A percentile compares a stretch with the other conserved stretches of the same genome.
These are phyloP conservation scores for Daldinia decipiens DNA, from an alignment of 495 filamentous ascomycete genomes.

Conservation along the genomic window DNA sequence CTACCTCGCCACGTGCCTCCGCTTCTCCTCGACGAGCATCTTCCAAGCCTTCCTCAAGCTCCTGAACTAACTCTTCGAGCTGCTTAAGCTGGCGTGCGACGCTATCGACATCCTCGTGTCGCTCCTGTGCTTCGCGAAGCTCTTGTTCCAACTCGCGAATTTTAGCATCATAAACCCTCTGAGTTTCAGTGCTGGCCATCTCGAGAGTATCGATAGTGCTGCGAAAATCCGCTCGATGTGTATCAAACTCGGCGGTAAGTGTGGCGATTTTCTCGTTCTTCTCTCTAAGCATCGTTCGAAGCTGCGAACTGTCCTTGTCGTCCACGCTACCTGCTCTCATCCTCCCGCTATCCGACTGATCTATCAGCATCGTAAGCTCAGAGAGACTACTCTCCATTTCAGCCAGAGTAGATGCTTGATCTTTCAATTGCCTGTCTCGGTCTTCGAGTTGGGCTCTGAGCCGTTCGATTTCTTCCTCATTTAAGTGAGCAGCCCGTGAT, in stretches of 20 bases:
- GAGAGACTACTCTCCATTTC: constrained; percentile 86
- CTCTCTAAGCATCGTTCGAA: constrained; percentile 85
- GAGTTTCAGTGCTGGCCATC: constrained; percentile 94
- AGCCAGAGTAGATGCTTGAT: constrained; percentile 79
- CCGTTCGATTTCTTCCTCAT: constrained; percentile 73
- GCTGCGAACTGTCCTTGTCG: constrained; percentile 77
- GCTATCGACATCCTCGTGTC: constrained; percentile 87
- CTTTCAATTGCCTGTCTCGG: constrained; percentile 84
- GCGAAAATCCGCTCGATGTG: constrained; percentile 93
- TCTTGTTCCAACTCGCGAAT: constrained; percentile 91
- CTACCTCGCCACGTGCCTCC: constrained; percentile 94
- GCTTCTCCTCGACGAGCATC: constrained; percentile 97
- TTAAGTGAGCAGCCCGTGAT: constrained; percentile 57
- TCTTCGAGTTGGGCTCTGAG: constrained; percentile 79
- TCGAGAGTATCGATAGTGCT: constrained; percentile 97
- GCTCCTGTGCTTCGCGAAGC: constrained; percentile 80
- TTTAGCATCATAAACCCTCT: constrained; percentile 94
- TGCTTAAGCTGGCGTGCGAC: constrained; percentile 93
- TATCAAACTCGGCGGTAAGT: constrained; percentile 93
- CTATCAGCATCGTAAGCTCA: constrained; percentile 77
- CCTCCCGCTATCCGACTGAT: constrained; percentile 56
- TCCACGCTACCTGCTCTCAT: constrained; percentile 68
- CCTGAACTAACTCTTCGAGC: constrained; percentile 93
- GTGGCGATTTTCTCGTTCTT: constrained; percentile 96
- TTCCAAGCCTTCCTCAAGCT: constrained; percentile 95